phyloP scores from a whole-genome alignment of 495 filamentous ascomycete species.

The Penicillium herquei region DNA sequence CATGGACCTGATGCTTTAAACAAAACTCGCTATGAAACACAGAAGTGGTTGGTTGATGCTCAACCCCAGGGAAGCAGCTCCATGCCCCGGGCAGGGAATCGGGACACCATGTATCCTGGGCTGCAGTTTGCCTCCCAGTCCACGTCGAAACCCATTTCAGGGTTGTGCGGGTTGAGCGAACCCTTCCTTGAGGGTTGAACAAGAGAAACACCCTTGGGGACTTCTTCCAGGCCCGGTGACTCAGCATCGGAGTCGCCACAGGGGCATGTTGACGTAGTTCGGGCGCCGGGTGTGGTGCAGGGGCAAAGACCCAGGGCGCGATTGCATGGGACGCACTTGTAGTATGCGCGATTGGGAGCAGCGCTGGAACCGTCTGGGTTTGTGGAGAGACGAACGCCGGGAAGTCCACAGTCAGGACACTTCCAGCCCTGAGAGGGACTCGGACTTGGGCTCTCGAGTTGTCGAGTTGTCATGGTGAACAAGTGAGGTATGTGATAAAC shows the following conservation, averaged over 20 bases:
- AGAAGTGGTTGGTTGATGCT: background rate
- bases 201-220: conserved; percentile 8
- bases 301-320: conserved; percentile 18
- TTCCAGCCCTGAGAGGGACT: conserved; percentile 5
- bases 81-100: conserved; percentile 15
- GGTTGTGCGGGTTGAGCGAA: conserved; percentile 14
- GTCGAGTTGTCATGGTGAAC: background rate
- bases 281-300: conserved; percentile 17
- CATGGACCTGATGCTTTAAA: too few species aligned
- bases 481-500: too few species aligned
- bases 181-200: conserved; percentile 1
- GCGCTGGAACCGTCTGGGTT: background rate
- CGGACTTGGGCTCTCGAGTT: background rate
- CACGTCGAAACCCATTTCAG: conserved; percentile 16
- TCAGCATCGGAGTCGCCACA: conserved; percentile 10
- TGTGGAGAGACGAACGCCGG: conserved; percentile 16
- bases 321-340: conserved; percentile 23
- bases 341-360: conserved; percentile 9
- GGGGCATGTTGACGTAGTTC: conserved; percentile 15
- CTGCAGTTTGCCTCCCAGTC: conserved; percentile 25
- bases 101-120: conserved; percentile 18
- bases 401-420: conserved; percentile 19
- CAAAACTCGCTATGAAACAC: too few species aligned
- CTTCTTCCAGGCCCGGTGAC: conserved; percentile 5
- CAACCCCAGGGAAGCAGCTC: conserved; percentile 7